Evolutionary conservation across 2,329 filamentous ascomycete genomes (phyloP).

Genomic region (Pseudogymnoascus sp.): DNA sequence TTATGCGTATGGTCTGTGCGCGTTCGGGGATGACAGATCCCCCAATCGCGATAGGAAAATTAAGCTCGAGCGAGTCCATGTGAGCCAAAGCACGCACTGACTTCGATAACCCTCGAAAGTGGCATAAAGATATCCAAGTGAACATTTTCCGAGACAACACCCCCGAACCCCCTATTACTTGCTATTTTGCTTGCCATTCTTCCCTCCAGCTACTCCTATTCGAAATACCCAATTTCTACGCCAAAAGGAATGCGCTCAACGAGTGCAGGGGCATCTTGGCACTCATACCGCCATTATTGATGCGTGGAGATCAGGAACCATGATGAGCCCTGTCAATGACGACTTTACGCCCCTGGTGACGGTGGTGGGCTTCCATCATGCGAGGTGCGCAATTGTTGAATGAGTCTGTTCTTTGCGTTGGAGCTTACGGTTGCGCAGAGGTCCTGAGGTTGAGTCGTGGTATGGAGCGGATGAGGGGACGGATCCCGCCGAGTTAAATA

Average conservation of each 20-base stretch:
- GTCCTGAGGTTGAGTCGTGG: conserved; percentile 91
- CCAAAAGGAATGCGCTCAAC: conserved; percentile 4
- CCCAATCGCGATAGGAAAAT: conserved; percentile 9
- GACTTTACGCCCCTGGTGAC: conserved; percentile 62
- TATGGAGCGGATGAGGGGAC: conserved; percentile 66
- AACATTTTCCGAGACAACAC: conserved; percentile 2
- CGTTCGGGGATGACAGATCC: not conserved
- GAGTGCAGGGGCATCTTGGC: conserved; percentile 1
- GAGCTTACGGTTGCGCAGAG: conserved; percentile 35
- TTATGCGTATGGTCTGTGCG: not conserved
- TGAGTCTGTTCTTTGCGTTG: conserved; percentile 7
- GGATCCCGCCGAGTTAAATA: conserved; percentile 75
- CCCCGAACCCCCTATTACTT: not conserved
- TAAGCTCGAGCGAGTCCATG: conserved; percentile 1
- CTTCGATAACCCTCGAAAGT: conserved; percentile 5
- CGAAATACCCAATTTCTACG: not conserved
- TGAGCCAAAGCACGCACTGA: conserved; percentile 7
- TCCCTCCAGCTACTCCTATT: not conserved
- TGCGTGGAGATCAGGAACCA: conserved; percentile 4
- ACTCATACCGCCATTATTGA: conserved; percentile 6
- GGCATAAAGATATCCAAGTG: conserved; percentile 2
- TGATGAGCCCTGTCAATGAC: conserved; percentile 22
- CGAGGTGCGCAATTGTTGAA: conserved; percentile 36
- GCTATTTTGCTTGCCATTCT: not conserved
- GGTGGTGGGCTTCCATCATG: conserved; percentile 80